phyloP scores from a whole-genome alignment of 306 rosid species.

The Pterocarpus santalinus region DNA sequence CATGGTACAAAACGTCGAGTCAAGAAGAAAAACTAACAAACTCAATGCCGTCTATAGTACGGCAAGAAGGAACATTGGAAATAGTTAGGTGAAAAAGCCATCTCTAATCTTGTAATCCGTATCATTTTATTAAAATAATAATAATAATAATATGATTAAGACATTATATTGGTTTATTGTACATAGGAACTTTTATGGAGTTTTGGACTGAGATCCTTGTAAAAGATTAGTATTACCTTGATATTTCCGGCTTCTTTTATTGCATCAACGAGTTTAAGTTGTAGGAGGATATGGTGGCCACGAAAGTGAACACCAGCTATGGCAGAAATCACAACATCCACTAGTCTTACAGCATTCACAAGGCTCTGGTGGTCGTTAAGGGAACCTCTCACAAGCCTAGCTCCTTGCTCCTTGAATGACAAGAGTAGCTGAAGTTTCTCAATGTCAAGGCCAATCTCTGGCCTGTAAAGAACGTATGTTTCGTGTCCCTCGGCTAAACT shows the following conservation, averaged over 20 bases:
- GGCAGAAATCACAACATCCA: constrained; percentile 76
- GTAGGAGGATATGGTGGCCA: constrained; percentile 45
- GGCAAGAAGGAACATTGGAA: too few relatives aligned
- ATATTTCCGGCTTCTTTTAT: constrained; percentile 73
- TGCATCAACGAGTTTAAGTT: constrained; percentile 40
- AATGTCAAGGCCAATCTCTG: too few relatives aligned
- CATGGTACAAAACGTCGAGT: not conserved
- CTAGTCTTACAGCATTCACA: constrained; percentile 67
- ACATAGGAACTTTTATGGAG: too few relatives aligned
- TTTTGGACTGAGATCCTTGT: not conserved
- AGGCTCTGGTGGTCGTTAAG: constrained; percentile 61
- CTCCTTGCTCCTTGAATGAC: too few relatives aligned
- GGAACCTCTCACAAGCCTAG: constrained; percentile 46
- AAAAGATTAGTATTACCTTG: not conserved
- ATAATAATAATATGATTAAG: not conserved
- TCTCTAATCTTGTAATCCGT: not conserved
- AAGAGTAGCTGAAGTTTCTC: too few relatives aligned
- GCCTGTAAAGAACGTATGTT: too few relatives aligned
- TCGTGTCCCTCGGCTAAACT: too few relatives aligned
- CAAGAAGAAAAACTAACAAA: too few relatives aligned
- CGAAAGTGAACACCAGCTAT: constrained; percentile 77
- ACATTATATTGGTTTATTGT: not conserved
- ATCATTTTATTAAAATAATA: not conserved
- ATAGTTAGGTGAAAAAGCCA: too few relatives aligned
- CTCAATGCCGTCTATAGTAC: too few relatives aligned